These are phyloP conservation scores for Pharus latifolius DNA, from an alignment of 176 grass and related monocot species.

Conservation along the genomic window DNA sequence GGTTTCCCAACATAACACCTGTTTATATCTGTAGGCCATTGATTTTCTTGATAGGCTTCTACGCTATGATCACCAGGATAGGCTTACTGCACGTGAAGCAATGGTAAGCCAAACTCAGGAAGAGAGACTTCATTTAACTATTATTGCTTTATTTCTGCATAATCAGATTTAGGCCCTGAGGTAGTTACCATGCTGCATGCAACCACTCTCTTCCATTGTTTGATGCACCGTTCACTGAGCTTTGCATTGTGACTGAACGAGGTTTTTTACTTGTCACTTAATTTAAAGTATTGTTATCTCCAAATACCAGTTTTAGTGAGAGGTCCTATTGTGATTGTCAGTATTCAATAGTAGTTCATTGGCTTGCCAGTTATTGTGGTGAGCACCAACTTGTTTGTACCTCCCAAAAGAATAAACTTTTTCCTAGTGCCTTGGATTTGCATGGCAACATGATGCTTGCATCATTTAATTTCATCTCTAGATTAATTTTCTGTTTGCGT, in stretches of 20 bases:
- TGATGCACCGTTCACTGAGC: too few species aligned
- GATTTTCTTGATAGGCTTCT: constrained; percentile 99
- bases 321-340: neutral
- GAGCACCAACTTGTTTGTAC: neutral
- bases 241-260: too few species aligned
- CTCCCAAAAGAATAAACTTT: neutral
- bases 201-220: too few species aligned
- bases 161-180: too few species aligned
- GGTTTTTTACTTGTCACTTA: too few species aligned
- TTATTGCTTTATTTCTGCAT: too few species aligned
- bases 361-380: neutral
- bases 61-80: constrained; percentile 93
- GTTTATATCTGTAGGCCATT: constrained; percentile 53
- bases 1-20: neutral
- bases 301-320: neutral
- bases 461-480: neutral
- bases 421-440: neutral
- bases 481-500: neutral
- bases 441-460: neutral
- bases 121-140: too few species aligned
- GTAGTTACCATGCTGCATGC: too few species aligned
- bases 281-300: too few species aligned
- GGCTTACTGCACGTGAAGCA: constrained; percentile 86
- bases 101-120: too few species aligned
- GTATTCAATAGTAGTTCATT: neutral